Conservation (phyloP, 2,329 filamentous ascomycete genomes). For the Sporothrix globosa region DNA sequence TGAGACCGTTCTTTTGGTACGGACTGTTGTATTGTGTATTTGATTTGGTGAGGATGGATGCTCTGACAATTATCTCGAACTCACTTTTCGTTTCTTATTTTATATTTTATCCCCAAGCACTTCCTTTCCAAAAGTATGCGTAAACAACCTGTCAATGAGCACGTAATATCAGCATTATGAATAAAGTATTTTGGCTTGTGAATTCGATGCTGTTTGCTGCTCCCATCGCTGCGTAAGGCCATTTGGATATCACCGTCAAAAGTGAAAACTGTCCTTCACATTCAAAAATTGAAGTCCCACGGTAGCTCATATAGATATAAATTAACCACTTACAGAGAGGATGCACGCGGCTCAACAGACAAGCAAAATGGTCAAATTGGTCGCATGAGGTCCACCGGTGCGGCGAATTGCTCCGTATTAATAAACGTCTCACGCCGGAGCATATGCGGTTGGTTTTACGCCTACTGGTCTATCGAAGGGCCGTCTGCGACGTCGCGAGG, state of each 20-base stretch:
- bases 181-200: too few species aligned
- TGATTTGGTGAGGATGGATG: too few species aligned
- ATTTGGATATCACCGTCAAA: neutral
- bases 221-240: neutral
- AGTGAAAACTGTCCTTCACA: conserved; percentile 23
- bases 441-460: conserved; percentile 5
- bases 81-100: too few species aligned
- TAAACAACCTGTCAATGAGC: too few species aligned
- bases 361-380: conserved; percentile 11
- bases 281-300: neutral
- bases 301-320: conserved; percentile 13
- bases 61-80: too few species aligned
- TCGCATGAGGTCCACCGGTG: conserved; percentile 11
- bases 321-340: neutral
- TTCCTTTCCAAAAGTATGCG: too few species aligned
- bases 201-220: neutral
- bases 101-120: too few species aligned
- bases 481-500: conserved; percentile 14
- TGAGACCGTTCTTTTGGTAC: too few species aligned
- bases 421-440: conserved; percentile 10
- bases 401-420: conserved; percentile 16
- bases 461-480: neutral
- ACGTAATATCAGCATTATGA: too few species aligned
- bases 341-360: conserved; percentile 4
- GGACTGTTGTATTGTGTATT: too few species aligned